Base-by-base conservation (phyloP, 345 rosid genomes). In the Ricinus communis region DNA sequence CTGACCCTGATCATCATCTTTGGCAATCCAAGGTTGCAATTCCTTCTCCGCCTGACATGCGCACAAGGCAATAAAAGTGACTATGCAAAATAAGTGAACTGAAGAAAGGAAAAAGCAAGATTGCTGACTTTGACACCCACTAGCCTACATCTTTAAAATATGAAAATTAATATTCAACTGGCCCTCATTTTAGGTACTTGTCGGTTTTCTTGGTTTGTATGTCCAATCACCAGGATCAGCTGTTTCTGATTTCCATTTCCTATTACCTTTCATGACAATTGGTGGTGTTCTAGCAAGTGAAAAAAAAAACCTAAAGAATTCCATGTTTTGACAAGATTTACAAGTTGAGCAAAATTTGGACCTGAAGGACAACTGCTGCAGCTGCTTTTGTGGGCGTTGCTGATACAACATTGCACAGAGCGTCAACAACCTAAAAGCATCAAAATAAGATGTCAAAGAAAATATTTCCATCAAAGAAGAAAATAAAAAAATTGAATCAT, bases 331-430 rank as follows among this genome's bases (percentile, higher is more conserved):
- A 11, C 18, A 76, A 40, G 51, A 56, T 27, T 47, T 50, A 68
- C 58, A 74, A 70, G 66, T 61, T 53, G 68, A 82, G 79, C 85
- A 81, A 81, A 82, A 53, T 69, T 56, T 79, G 38, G 69, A 94
- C 98, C 98, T 94, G 97, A 84, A 94, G 97, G 70, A 94, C 94
- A 78, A 94, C 81, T 21, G 98, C 98, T 40, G 98, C 84, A 8
- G 96, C 95, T 62, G 96, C 98, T 74, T 90, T 94, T 57, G 95
- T 75, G 64, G 98, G 97, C 5, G 96, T 84, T 52, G 97, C 88
- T 51, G 91, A 85, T 65, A 94, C 98, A 1, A 94, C 98, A 71
- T 94, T 90, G 89, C 98, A 91, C 53, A 94, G 77, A 24, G 98
- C 98, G 71, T 90, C 97, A 54, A 91, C 95, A 54, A 94, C 98